Evolutionary conservation across 345 rosid genomes (phyloP).

Genomic region (Clausena lansium): DNA sequence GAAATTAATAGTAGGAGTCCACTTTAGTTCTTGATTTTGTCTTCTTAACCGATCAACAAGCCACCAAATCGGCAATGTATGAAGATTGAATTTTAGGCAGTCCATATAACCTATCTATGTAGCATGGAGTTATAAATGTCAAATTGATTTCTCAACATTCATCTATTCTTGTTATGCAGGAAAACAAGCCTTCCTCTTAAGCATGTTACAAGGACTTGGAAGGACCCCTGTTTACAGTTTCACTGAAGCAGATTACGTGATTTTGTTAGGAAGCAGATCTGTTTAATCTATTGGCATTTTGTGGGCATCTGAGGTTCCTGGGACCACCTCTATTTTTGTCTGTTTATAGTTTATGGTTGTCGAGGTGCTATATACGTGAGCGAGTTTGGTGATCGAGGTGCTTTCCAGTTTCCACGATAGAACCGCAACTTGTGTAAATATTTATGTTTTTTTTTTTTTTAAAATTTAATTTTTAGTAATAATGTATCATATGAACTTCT

Average conservation of each 20-base stretch:
- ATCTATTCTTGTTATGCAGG: conserved; percentile 21
- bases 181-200: conserved; percentile 22
- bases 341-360: neutral
- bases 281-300: neutral
- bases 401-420: conserved; percentile 5
- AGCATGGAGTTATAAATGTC: neutral
- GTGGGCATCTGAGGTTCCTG: conserved; percentile 9
- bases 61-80: neutral
- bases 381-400: neutral
- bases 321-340: neutral
- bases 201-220: neutral
- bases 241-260: neutral
- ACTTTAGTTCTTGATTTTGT: neutral
- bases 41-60: neutral
- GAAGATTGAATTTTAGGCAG: neutral
- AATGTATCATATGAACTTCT: neutral
- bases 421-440: conserved; percentile 31
- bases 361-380: neutral
- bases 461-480: neutral
- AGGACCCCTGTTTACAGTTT: conserved; percentile 4
- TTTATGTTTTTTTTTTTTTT: too few species aligned
- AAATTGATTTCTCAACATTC: neutral
- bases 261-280: conserved; percentile 24
- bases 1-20: neutral
- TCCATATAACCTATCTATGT: neutral